Conservation (phyloP, 805 yeast species). For the Kregervanrija delftensis region DNA sequence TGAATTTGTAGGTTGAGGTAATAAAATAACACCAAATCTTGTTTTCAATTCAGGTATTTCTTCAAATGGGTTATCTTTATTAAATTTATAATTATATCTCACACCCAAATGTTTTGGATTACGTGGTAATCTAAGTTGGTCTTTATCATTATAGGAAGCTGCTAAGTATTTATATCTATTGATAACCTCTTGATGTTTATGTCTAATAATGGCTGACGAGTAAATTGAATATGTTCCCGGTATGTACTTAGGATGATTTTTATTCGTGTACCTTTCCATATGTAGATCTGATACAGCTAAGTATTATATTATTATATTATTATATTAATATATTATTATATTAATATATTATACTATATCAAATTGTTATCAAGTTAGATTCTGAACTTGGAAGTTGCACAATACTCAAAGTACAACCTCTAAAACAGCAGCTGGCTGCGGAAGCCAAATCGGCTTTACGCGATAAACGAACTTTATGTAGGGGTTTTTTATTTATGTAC, state of each 20-base stretch:
- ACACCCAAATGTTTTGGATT: constrained; percentile 5
- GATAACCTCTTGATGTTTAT: constrained; percentile 7
- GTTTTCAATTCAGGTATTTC: constrained; percentile 23
- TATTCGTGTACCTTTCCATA: constrained; percentile 32
- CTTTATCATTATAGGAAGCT: not conserved
- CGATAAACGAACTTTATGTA: no score
- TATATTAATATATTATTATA: no score
- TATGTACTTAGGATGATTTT: constrained; percentile 33
- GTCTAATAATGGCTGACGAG: constrained; percentile 29
- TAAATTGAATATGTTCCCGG: constrained; percentile 55
- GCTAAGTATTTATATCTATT: constrained; percentile 5
- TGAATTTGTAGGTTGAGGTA: constrained; percentile 46
- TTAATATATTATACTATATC: no score
- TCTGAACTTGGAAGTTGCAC: no score
- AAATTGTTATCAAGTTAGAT: no score
- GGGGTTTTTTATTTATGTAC: no score
- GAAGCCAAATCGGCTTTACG: no score
- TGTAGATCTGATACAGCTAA: not conserved
- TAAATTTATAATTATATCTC: constrained; percentile 15
- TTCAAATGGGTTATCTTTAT: constrained; percentile 10
- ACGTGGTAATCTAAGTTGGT: not conserved
- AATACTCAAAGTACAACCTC: no score
- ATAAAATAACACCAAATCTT: constrained; percentile 30
- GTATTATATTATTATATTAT: no score
- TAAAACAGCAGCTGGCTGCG: no score